Percentiles rank a stretch among this genome's conserved stretches.
Conservation (phyloP, 23 red algal species). For the Cyanidioschyzon merolae region DNA sequence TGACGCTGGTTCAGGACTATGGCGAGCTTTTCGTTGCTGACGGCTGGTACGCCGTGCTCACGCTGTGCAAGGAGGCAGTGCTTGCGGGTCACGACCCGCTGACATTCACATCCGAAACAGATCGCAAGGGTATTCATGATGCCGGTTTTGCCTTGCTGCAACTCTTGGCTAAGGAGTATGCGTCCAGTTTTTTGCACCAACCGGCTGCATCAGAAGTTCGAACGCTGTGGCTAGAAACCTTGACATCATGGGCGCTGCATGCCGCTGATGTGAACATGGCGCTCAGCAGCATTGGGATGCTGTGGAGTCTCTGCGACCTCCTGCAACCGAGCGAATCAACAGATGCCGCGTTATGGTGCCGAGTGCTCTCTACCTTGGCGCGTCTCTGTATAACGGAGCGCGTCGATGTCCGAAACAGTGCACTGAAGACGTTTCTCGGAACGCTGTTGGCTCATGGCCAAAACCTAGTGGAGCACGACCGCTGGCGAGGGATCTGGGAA, state of each 20-base stretch:
- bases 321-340: background rate
- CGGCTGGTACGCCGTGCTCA: background rate
- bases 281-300: background rate
- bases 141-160: background rate
- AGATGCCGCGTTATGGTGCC: background rate
- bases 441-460: background rate
- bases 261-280: constrained; percentile 12
- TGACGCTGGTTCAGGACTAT: background rate
- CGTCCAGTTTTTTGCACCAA: background rate
- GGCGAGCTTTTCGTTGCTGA: background rate
- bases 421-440: background rate
- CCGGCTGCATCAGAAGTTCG: background rate
- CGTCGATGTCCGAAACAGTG: background rate
- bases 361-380: background rate
- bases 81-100: background rate
- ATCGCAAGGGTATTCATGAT: background rate
- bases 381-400: background rate
- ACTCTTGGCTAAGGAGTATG: background rate
- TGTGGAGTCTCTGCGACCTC: constrained; percentile 1
- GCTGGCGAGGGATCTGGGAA: background rate
- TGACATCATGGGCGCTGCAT: background rate
- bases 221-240: background rate
- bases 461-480: background rate
- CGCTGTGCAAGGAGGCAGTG: background rate
- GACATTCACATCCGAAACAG: background rate